A percentile compares a stretch with the other conserved stretches of the same genome.
phyloP scores from a whole-genome alignment of 2,329 filamentous ascomycete species.

The Trematosphaeria pertusa region DNA sequence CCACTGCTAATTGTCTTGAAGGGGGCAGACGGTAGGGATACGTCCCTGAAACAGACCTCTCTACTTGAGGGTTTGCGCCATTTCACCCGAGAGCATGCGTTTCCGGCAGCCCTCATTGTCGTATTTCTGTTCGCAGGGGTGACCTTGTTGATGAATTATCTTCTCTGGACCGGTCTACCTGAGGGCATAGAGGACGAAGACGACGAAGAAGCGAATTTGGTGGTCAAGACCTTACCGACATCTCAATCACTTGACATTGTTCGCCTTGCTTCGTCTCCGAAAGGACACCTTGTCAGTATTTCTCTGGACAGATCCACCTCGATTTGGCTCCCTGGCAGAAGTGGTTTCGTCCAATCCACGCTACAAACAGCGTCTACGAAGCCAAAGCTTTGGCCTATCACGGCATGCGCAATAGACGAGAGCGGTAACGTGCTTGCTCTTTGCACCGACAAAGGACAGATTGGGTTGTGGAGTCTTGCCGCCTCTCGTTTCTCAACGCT shows the following conservation, averaged over 20 bases:
- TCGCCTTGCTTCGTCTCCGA: conserved; percentile 66
- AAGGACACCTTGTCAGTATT: conserved; percentile 72
- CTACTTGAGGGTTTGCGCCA: conserved; percentile 60
- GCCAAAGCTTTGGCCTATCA: conserved; percentile 54
- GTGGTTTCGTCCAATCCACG: conserved; percentile 36
- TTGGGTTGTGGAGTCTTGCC: conserved; percentile 69
- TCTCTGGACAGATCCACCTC: conserved; percentile 73
- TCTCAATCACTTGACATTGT: conserved; percentile 75
- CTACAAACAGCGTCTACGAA: conserved; percentile 43
- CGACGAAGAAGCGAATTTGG: conserved; percentile 61
- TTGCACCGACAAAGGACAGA: conserved; percentile 63
- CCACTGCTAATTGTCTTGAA: conserved; percentile 76
- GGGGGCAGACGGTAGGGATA: conserved; percentile 69
- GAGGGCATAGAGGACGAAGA: conserved; percentile 54
- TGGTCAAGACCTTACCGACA: conserved; percentile 65
- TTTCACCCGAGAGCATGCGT: conserved; percentile 69
- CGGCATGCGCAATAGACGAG: conserved; percentile 70
- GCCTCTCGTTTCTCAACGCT: conserved; percentile 65
- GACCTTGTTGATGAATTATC: conserved; percentile 74
- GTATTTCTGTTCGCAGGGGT: conserved; percentile 69
- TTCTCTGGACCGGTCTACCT: conserved; percentile 70
- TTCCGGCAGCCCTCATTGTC: conserved; percentile 69
- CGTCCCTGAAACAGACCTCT: conserved; percentile 55
- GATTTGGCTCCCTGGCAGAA: conserved; percentile 60
- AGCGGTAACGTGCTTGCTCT: conserved; percentile 71